Evolutionary conservation across 1,284 basidiomycete genomes (phyloP).

Genomic region (Cryptococcus wingfieldii): DNA sequence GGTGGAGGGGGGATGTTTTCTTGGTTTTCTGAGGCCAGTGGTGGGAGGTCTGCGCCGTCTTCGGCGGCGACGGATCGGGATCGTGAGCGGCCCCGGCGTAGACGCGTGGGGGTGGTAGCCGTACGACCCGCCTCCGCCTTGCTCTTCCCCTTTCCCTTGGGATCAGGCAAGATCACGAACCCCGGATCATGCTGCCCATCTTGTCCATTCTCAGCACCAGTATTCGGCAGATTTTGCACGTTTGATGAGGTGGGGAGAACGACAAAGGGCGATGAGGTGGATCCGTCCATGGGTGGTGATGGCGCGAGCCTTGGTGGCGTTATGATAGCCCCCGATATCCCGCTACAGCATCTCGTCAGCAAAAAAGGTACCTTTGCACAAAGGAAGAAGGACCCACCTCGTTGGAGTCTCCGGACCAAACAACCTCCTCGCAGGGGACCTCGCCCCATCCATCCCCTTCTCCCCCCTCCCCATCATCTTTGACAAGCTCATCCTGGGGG

Average conservation of each 20-base stretch:
- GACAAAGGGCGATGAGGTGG: neutral
- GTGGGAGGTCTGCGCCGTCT: neutral
- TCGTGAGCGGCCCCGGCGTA: neutral
- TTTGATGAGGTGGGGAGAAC: neutral
- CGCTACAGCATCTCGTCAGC: neutral
- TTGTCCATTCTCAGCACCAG: slow-evolving; percentile 9
- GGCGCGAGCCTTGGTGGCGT: slow-evolving; percentile 17
- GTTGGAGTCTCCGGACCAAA: too few relatives aligned
- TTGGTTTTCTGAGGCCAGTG: slow-evolving; percentile 19
- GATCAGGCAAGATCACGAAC: slow-evolving; percentile 22
- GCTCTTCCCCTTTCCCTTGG: neutral
- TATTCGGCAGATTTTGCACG: neutral
- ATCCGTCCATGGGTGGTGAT: slow-evolving; percentile 12
- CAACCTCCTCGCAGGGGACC: too few relatives aligned
- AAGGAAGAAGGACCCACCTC: too few relatives aligned
- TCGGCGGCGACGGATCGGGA: neutral
- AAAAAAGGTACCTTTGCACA: too few relatives aligned
- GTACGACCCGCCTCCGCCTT: neutral
- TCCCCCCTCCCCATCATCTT: too few relatives aligned
- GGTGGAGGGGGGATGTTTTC: slow-evolving; percentile 28
- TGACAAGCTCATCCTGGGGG: neutral
- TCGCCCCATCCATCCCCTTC: too few relatives aligned
- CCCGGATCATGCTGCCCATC: slow-evolving; percentile 23
- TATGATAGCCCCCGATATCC: slow-evolving; percentile 21
- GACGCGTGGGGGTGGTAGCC: too few relatives aligned